Base-by-base conservation (phyloP, 202 grass and related monocot genomes). In the Tripidium arundinaceum region DNA sequence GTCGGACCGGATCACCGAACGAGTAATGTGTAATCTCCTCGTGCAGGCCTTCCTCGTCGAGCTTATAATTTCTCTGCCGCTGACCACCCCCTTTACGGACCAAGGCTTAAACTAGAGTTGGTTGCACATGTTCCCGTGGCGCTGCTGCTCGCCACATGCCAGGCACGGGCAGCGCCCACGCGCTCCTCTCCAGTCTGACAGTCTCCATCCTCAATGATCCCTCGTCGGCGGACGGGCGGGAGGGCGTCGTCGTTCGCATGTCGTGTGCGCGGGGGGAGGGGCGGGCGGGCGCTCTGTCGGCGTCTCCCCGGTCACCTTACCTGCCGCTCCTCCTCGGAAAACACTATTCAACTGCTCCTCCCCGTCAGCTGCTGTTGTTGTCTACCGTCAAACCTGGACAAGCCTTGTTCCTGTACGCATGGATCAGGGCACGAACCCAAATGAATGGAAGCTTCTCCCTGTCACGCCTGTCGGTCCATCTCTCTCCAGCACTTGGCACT, bases 11-110 rank as follows among this genome's bases (percentile, higher is more conserved):
- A 26, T 26, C 22, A 12, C 57, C 21, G 21, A 11, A 12, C 8
- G 10, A 26, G 22, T 57, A 22, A 58, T 2, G n/a, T 1, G n/a
- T 60, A 60, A 60, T 61, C 58, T 18, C 41, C 74, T 6, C 68
- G 36, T 62, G 79, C 79, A 62, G 79, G 79, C 68, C 66, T 81
- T 81, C 54, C 67, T 72, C 67, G 15, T 41, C 21, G 25, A 33
- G 73, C 74, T 45, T 59, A 12, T 26, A 59, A 59, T 59, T 7
- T 37, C 24, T 38, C 3, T 70, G 40, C 63, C 34, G 12, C 61
- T 57, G 55, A 5, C 22, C 21, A 59, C 22, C 16, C 7, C 50
- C 24, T 11, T 5, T n/a, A 5, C 24, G 11, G 11, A 13, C 25
- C 57, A 27, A 27, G 4, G 24, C 55, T 63, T 55, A 85, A 66